Conservation (phyloP, 1,284 basidiomycete species). For the Mycena sp. region DNA sequence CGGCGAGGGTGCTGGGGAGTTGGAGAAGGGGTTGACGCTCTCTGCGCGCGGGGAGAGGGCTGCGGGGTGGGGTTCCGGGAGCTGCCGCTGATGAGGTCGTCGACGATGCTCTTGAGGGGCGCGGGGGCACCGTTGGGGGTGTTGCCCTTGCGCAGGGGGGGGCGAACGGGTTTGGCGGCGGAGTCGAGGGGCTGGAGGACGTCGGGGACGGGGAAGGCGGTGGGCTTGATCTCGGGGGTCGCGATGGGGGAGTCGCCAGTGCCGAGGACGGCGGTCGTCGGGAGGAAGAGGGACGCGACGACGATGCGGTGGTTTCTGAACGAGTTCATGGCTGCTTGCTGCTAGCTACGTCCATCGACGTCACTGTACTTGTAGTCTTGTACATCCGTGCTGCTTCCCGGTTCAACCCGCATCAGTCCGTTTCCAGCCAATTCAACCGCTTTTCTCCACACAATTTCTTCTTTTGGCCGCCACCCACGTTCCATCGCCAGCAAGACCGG, state of each 20-base stretch:
- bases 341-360: not conserved
- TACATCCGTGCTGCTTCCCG: no score
- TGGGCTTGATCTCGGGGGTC: constrained; percentile 55
- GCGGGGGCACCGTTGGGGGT: constrained; percentile 32
- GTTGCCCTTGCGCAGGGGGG: constrained; percentile 17
- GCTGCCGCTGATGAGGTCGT: constrained; percentile 73
- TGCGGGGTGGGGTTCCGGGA: constrained; percentile 46
- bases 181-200: constrained; percentile 32
- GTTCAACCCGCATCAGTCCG: not conserved
- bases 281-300: constrained; percentile 83
- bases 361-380: no score
- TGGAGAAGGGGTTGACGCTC: constrained; percentile 49
- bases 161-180: constrained; percentile 17
- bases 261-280: constrained; percentile 70
- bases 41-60: constrained; percentile 47
- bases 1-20: constrained; percentile 35
- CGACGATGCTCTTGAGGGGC: constrained; percentile 75
- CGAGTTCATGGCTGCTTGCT: constrained; percentile 72
- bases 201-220: constrained; percentile 23
- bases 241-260: constrained; percentile 51
- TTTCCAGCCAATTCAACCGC: not conserved
- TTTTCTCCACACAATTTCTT: no score
- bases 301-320: constrained; percentile 75
- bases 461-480: no score
- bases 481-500: no score